Evolutionary conservation across 345 rosid species (phyloP).

Genomic region (Salix udensis): DNA sequence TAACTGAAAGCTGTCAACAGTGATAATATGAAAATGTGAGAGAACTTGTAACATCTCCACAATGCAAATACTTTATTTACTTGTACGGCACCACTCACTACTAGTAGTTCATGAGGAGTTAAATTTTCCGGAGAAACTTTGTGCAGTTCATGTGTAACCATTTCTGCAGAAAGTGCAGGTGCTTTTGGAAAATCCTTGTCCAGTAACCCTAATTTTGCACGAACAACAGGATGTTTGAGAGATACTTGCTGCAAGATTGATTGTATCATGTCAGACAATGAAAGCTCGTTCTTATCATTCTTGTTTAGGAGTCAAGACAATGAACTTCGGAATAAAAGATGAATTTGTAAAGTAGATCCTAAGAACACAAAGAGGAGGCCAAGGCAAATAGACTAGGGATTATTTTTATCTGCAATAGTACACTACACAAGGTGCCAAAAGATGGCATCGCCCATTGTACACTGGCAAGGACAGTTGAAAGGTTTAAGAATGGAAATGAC

Average conservation of each 20-base stretch:
- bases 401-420: too few relatives aligned
- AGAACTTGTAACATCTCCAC: slow-evolving; percentile 7
- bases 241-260: slow-evolving; percentile 56
- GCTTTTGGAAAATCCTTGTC: slow-evolving; percentile 24
- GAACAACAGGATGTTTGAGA: slow-evolving; percentile 57
- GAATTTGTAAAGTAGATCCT: too few relatives aligned
- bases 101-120: slow-evolving; percentile 52
- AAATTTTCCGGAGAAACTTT: slow-evolving; percentile 40
- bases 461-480: too few relatives aligned
- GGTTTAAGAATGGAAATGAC: too few relatives aligned
- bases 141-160: slow-evolving; percentile 10
- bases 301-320: neutral
- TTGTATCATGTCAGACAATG: neutral
- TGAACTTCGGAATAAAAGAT: neutral
- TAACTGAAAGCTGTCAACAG: slow-evolving; percentile 60
- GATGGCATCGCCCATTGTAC: too few relatives aligned
- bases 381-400: too few relatives aligned
- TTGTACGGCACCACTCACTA: slow-evolving; percentile 44
- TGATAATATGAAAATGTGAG: slow-evolving; percentile 25
- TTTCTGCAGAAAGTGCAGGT: slow-evolving; percentile 9
- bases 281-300: neutral
- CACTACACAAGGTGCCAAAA: too few relatives aligned
- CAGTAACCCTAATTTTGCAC: slow-evolving; percentile 63
- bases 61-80: slow-evolving; percentile 7
- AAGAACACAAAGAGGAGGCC: too few relatives aligned